Conservation (phyloP, 1,284 basidiomycete genomes). For the Pholiota adiposa region DNA sequence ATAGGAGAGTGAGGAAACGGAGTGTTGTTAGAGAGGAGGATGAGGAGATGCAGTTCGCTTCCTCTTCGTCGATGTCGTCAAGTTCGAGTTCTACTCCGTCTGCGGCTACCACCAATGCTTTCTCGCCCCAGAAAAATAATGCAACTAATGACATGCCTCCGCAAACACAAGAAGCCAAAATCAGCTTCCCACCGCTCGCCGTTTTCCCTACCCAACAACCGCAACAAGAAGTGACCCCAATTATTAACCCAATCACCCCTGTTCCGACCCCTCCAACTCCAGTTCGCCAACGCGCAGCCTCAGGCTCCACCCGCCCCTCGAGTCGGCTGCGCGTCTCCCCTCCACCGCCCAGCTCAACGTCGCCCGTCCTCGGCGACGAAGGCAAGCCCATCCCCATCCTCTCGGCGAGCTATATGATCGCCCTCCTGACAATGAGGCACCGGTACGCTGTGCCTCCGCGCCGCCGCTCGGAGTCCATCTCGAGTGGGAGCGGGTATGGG, state of each 20-base stretch:
- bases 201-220: no score
- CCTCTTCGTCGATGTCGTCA: not conserved
- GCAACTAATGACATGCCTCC: no score
- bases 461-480: not conserved
- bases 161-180: not conserved
- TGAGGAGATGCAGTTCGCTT: not conserved
- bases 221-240: not conserved
- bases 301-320: not conserved
- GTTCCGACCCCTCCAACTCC: not conserved
- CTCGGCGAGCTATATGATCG: constrained; percentile 24
- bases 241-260: not conserved
- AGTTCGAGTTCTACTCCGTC: no score
- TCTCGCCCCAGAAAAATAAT: no score
- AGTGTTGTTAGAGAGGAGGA: not conserved
- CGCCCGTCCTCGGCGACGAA: not conserved
- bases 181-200: no score
- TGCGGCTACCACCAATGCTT: no score
- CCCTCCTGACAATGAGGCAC: constrained; percentile 24
- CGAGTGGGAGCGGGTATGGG: not conserved
- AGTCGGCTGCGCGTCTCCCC: constrained; percentile 16
- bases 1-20: not conserved
- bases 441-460: constrained; percentile 11
- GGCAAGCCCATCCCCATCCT: constrained; percentile 7
- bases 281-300: not conserved
- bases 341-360: not conserved